phyloP scores from a whole-genome alignment of 2,329 filamentous ascomycete species.

The Corynespora cassiicola region DNA sequence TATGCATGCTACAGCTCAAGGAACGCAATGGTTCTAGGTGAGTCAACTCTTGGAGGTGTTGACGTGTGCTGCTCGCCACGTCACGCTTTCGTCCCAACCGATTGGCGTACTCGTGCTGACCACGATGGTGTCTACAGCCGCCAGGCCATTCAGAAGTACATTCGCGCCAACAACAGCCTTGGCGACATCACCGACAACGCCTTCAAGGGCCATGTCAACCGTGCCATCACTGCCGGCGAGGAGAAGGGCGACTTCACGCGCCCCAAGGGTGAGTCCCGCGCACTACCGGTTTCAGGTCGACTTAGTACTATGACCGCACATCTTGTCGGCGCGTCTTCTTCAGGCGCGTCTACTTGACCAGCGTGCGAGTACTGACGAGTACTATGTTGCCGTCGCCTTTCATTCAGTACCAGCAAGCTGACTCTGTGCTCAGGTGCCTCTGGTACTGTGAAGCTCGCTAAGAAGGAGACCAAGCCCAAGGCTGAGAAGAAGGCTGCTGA shows the following conservation, averaged over 20 bases:
- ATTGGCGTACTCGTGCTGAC: conserved; percentile 40
- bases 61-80: conserved; percentile 30
- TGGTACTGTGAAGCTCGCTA: conserved; percentile 89
- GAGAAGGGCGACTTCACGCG: conserved; percentile 87
- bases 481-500: conserved; percentile 37
- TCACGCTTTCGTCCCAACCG: conserved; percentile 30
- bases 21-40: conserved; percentile 75
- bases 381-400: no score
- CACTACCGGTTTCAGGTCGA: conserved; percentile 26
- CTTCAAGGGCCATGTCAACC: conserved; percentile 83
- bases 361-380: no score
- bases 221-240: conserved; percentile 79
- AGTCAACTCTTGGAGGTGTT: conserved; percentile 42
- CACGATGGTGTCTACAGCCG: conserved; percentile 57
- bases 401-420: conserved; percentile 12
- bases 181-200: conserved; percentile 59
- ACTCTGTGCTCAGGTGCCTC: conserved; percentile 69
- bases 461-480: conserved; percentile 65
- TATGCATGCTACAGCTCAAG: conserved; percentile 64
- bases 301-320: no score
- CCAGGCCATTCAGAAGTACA: conserved; percentile 77
- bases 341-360: conserved; percentile 4
- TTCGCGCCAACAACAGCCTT: conserved; percentile 73
- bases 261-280: conserved; percentile 78
- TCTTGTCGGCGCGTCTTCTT: conserved; percentile 6